phyloP scores from a whole-genome alignment of 2,329 filamentous ascomycete genomes.

The Thielaviopsis populi region DNA sequence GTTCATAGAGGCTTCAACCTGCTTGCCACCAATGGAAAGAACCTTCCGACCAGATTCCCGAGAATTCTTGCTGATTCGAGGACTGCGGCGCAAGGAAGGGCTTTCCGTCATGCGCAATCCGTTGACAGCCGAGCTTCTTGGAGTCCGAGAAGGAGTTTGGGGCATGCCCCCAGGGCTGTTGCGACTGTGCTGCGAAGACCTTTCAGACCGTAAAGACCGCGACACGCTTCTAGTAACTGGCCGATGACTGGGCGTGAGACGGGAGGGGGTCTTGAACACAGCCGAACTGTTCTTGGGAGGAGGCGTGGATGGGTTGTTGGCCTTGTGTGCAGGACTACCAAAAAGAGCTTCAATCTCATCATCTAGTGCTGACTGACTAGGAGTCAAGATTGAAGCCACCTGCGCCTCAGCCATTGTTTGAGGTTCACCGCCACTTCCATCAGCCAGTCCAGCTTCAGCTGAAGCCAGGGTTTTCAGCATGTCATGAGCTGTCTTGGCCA shows the following conservation, averaged over 20 bases:
- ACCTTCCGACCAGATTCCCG: neutral
- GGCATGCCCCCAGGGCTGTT: conserved; percentile 26
- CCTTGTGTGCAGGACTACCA: conserved; percentile 33
- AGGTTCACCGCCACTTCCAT: neutral
- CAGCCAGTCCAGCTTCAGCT: neutral
- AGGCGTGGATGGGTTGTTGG: conserved; percentile 35
- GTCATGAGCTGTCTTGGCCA: too few relatives aligned
- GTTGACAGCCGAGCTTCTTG: conserved; percentile 23
- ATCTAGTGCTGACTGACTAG: conserved; percentile 23
- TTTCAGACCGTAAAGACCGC: conserved; percentile 36
- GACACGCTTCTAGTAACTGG: conserved; percentile 47
- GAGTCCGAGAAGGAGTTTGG: conserved; percentile 35
- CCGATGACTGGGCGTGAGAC: conserved; percentile 45
- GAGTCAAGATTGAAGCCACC: neutral
- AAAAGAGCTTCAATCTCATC: conserved; percentile 46
- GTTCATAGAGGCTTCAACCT: conserved; percentile 14
- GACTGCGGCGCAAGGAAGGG: conserved; percentile 30
- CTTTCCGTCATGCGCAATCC: conserved; percentile 22
- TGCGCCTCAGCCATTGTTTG: neutral
- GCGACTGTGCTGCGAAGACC: conserved; percentile 31
- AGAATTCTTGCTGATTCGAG: conserved; percentile 22
- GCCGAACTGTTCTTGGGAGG: conserved; percentile 31
- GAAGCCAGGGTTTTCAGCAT: neutral
- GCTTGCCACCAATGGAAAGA: conserved; percentile 7
- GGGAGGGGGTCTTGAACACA: conserved; percentile 47